Evolutionary conservation across 371 early-diverging fungal genomes (phyloP).

Genomic region (Umbelopsis sp.): DNA sequence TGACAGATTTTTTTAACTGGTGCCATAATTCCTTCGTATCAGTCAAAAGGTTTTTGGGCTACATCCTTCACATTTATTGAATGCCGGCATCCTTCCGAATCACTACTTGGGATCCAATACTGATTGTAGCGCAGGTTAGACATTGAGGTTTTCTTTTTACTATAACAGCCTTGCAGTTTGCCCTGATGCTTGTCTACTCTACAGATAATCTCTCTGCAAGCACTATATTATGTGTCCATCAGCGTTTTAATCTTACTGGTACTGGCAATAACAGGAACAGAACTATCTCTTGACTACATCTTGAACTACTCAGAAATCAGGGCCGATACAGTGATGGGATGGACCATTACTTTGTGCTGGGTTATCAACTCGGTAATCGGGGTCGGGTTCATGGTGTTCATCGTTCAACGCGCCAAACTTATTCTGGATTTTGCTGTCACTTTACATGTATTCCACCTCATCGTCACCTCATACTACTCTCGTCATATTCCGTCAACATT

Average conservation of each 20-base stretch:
- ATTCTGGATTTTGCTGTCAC: constrained; percentile 85
- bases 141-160: too few species aligned
- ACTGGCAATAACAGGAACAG: constrained; percentile 64
- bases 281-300: constrained; percentile 69
- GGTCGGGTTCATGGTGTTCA: constrained; percentile 58
- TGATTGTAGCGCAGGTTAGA: constrained; percentile 49
- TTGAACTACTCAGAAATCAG: constrained; percentile 65
- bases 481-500: constrained; percentile 61
- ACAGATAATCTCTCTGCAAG: constrained; percentile 64
- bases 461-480: constrained; percentile 63
- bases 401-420: constrained; percentile 80
- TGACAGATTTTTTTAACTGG: background rate
- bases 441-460: constrained; percentile 69
- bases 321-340: constrained; percentile 74
- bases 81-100: constrained; percentile 49
- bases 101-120: constrained; percentile 52
- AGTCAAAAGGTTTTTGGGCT: background rate
- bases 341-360: constrained; percentile 71
- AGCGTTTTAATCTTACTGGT: constrained; percentile 58
- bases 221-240: constrained; percentile 63
- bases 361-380: constrained; percentile 59
- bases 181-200: background rate
- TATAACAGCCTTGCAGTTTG: background rate
- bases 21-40: background rate
- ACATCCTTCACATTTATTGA: background rate